Conservation (phyloP, 83 land plant species). For the Diphasiastrum complanatum region DNA sequence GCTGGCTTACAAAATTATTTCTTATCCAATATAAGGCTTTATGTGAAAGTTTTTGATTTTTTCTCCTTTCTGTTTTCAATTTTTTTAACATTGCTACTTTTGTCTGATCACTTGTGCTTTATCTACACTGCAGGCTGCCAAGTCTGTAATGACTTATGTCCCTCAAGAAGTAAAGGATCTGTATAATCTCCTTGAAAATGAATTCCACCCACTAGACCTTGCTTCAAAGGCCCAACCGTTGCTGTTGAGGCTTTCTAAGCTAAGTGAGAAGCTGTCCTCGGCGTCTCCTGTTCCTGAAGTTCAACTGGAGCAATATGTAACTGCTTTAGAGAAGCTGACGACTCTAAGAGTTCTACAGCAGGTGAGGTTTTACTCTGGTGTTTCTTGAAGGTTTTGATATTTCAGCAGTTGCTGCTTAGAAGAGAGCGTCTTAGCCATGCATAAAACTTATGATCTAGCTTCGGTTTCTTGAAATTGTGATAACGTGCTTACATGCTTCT, state of each 20-base stretch:
- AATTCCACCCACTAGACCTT: constrained; percentile 78
- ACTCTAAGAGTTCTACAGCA: constrained; percentile 79
- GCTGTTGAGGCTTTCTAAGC: constrained; percentile 50
- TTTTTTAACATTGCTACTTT: neutral
- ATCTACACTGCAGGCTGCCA: constrained; percentile 38
- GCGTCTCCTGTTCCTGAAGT: constrained; percentile 89
- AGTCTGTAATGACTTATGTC: constrained; percentile 82
- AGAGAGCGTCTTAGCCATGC: no score
- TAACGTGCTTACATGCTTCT: no score
- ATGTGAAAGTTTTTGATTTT: constrained; percentile 10
- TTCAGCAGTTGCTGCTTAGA: no score
- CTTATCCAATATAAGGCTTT: neutral
- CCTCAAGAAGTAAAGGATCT: constrained; percentile 84
- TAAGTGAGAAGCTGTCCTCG: constrained; percentile 73
- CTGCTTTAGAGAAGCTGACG: constrained; percentile 72
- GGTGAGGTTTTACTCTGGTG: constrained; percentile 28
- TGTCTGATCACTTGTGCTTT: neutral
- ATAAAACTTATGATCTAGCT: no score
- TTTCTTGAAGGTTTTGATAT: neutral
- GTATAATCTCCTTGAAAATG: constrained; percentile 65
- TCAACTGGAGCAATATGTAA: constrained; percentile 65
- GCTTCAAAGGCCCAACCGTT: constrained; percentile 69
- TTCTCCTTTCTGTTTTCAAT: neutral
- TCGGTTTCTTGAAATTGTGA: no score
- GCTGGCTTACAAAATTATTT: neutral